Evolutionary conservation across 1,284 basidiomycete species (phyloP), one percentile per base, ranked within the genome.

Genomic region (Laetiporus sulphureus): DNA sequence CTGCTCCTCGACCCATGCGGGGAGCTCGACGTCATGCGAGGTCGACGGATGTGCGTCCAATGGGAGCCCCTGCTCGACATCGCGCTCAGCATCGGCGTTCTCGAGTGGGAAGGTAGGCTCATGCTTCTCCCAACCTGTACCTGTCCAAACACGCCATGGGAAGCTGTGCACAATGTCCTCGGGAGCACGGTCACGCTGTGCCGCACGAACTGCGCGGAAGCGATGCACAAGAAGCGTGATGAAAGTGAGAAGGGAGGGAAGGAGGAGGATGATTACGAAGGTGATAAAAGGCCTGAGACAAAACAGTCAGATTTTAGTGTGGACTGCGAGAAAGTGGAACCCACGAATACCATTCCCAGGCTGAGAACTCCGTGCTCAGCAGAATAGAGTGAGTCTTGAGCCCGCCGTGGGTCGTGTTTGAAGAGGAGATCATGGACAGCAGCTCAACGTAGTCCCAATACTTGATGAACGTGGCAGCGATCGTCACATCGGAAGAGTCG

Each of bases 281-380:
- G 85, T 88, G 44, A 89, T 71, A 46, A 89, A 83, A 11, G 85
- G 85, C 41, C 85, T 88, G 53, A 5, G 32, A 42, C n/a, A n/a
- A n/a, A n/a, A n/a, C n/a, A n/a, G n/a, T n/a, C n/a, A n/a, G n/a
- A n/a, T n/a, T n/a, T n/a, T n/a, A 34, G 32, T 19, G 18, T 16
- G 23, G 19, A 32, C 12, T 27, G 13, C 25, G 1, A 24, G n/a
- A 16, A 41, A 47, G 32, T 25, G 50, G 15, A 36, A 74, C 84
- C 56, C 53, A 87, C 83, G 83, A 88, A 55, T 87, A 88, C 85
- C 84, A 89, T 58, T 87, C 84, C 84, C 85, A 87, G 31, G 79
- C 75, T 18, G 82, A 83, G 53, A 81, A 83, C 49, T 86, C 82
- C 5, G 82, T 76, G n/a, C 75, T 83, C 50, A 88, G 79, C 42